Conservation (phyloP, 257 asterid species). For the Solanum appendiculatum region DNA sequence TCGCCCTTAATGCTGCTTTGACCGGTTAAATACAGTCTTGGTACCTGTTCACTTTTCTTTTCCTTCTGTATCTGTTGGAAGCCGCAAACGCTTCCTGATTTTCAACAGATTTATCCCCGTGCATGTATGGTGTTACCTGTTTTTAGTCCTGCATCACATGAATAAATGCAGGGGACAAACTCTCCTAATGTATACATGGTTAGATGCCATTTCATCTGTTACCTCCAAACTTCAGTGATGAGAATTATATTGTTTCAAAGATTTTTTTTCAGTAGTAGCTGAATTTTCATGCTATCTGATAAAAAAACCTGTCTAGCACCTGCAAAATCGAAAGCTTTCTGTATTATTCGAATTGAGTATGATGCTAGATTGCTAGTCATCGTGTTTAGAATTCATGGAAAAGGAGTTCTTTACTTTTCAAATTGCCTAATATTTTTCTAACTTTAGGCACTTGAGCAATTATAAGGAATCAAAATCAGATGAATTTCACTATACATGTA, state of each 20-base stretch:
- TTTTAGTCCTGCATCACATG: background rate
- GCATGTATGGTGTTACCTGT: background rate
- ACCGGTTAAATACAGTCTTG: slow-evolving; percentile 34
- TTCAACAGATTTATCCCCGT: background rate
- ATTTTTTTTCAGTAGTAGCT: background rate
- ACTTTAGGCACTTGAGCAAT: too few relatives aligned
- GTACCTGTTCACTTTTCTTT: background rate
- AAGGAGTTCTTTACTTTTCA: too few relatives aligned
- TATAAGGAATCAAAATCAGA: background rate
- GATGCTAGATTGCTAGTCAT: too few relatives aligned
- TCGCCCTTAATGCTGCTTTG: slow-evolving; percentile 76
- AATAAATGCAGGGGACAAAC: background rate
- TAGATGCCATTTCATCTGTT: background rate
- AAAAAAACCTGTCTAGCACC: background rate
- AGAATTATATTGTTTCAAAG: background rate
- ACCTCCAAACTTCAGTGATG: background rate
- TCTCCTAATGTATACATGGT: background rate
- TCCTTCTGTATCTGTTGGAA: background rate
- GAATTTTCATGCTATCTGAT: background rate
- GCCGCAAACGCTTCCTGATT: background rate
- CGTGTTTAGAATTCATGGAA: too few relatives aligned
- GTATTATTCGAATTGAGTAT: background rate
- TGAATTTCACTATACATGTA: background rate
- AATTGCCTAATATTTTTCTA: too few relatives aligned
- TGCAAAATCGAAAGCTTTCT: background rate